phyloP scores from a whole-genome alignment of 2,329 filamentous ascomycete species.

The Huntiella decipiens region DNA sequence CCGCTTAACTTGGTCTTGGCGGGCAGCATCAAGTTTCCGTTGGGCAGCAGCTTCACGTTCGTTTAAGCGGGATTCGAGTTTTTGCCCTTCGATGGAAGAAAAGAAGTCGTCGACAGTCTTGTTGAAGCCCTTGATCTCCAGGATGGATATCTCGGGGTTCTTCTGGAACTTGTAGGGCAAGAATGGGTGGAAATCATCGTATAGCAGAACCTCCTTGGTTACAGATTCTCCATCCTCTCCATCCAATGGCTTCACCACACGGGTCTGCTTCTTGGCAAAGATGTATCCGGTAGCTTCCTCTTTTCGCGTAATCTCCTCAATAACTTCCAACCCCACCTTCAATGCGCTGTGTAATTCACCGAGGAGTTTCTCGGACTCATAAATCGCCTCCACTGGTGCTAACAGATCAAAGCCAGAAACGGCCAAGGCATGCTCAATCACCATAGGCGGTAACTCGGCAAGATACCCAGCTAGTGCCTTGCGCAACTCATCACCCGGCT shows the following conservation, averaged over 20 bases:
- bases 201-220: conserved; percentile 39
- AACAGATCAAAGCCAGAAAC: conserved; percentile 50
- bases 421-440: conserved; percentile 72
- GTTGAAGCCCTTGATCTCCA: conserved; percentile 75
- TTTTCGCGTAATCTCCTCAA: conserved; percentile 47
- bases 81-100: conserved; percentile 88
- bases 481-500: conserved; percentile 54
- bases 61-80: conserved; percentile 61
- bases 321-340: conserved; percentile 47
- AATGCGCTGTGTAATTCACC: conserved; percentile 50
- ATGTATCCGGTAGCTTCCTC: conserved; percentile 66
- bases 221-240: conserved; percentile 16
- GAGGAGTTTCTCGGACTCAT: conserved; percentile 45
- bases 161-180: conserved; percentile 59
- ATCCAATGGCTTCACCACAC: neutral
- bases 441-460: conserved; percentile 68
- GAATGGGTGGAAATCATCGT: conserved; percentile 93
- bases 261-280: conserved; percentile 41
- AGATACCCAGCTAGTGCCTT: conserved; percentile 70
- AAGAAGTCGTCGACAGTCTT: conserved; percentile 93
- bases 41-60: conserved; percentile 69
- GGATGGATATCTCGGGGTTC: conserved; percentile 43
- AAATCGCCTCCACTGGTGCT: conserved; percentile 46
- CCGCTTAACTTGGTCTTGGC: conserved; percentile 64
- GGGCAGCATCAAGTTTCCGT: conserved; percentile 69